Percentiles rank a stretch among this genome's conserved stretches.
These are phyloP conservation scores for Anisodus tanguticus DNA, from an alignment of 257 asterid genomes.

Conservation along the genomic window DNA sequence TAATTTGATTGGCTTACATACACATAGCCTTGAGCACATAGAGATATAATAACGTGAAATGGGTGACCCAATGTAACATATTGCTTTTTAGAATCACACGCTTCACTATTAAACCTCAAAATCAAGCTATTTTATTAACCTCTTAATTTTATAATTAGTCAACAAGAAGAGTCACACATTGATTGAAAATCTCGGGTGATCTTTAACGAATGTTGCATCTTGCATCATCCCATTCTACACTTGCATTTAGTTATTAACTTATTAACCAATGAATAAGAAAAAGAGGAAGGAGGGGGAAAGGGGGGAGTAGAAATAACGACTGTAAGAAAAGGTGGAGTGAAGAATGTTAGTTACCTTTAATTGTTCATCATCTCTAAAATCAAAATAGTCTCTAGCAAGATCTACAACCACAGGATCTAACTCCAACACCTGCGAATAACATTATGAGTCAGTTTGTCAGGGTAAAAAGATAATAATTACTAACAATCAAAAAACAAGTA, in stretches of 20 bases:
- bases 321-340: not conserved
- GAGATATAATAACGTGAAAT: not conserved
- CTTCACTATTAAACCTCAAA: not conserved
- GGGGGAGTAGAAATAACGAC: not conserved
- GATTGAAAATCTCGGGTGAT: not conserved
- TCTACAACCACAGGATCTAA: conserved; percentile 75
- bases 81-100: not conserved
- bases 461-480: not conserved
- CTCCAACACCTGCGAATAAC: conserved; percentile 74
- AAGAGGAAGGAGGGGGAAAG: too few species aligned
- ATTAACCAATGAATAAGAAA: not conserved
- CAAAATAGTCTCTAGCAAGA: conserved; percentile 76
- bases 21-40: not conserved
- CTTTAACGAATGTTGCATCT: not conserved
- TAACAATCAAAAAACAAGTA: not conserved
- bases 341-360: conserved; percentile 59
- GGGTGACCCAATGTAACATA: not conserved
- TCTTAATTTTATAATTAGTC: not conserved
- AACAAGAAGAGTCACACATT: not conserved
- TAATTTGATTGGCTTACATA: not conserved
- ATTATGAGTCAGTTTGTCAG: conserved; percentile 31
- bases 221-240: not conserved
- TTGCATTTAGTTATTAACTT: conserved; percentile 4
- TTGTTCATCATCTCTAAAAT: conserved; percentile 60
- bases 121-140: not conserved